Evolutionary conservation across 139 green algal species (phyloP).

Genomic region (Micractinium conductrix): DNA sequence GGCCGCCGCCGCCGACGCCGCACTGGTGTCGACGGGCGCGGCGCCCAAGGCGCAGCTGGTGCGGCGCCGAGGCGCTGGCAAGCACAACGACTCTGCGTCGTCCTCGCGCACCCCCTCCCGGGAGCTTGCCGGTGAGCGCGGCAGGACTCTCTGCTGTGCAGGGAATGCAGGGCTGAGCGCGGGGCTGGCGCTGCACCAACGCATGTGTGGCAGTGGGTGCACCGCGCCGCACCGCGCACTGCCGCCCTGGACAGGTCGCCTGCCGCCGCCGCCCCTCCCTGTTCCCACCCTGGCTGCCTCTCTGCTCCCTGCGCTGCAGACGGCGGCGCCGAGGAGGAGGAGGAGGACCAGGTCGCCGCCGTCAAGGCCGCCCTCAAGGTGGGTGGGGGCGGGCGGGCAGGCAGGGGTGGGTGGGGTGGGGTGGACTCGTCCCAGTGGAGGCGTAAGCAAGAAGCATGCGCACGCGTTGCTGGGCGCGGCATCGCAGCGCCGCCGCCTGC

Average conservation of each 20-base stretch:
- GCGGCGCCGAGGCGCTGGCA: background rate
- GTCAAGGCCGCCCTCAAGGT: conserved; percentile 23
- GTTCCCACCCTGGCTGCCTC: background rate
- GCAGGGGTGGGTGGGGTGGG: too few species aligned
- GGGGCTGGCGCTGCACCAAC: too few species aligned
- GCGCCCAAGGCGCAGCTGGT: background rate
- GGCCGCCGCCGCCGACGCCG: background rate
- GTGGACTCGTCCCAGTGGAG: too few species aligned
- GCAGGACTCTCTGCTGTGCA: background rate
- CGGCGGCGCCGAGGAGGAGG: background rate
- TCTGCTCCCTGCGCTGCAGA: background rate
- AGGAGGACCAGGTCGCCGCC: conserved; percentile 13
- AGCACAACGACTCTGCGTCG: background rate
- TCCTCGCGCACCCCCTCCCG: conserved; percentile 19
- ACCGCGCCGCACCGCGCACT: too few species aligned
- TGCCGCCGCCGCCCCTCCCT: background rate
- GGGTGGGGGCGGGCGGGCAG: too few species aligned
- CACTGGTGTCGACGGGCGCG: background rate
- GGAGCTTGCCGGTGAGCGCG: background rate
- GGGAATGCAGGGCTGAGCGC: background rate
- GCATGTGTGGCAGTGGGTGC: too few species aligned
- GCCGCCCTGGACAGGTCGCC: too few species aligned
- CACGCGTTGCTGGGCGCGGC: too few species aligned
- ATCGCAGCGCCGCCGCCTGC: too few species aligned
- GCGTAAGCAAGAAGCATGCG: too few species aligned